Evolutionary conservation across 768 basidiomycete species (phyloP).

Genomic region (Chalciporus sphaerocephalus): DNA sequence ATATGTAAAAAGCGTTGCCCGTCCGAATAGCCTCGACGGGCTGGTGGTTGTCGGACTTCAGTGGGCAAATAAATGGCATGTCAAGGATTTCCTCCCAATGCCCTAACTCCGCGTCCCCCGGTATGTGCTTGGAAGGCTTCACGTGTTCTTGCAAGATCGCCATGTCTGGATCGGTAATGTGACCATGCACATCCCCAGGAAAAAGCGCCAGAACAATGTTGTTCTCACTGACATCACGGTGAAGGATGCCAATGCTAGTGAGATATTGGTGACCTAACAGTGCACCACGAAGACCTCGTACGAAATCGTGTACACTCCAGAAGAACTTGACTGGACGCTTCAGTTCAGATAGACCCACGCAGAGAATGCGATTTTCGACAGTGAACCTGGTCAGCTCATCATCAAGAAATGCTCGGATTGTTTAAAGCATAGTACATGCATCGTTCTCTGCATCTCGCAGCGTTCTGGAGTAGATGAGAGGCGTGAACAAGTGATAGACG

Average conservation of each 20-base stretch:
- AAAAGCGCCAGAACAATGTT: slow-evolving; percentile 27
- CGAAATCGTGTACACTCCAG: slow-evolving; percentile 20
- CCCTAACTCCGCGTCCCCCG: too few relatives aligned
- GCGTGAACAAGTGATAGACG: not conserved
- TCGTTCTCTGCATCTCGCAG: too few relatives aligned
- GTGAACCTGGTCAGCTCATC: slow-evolving; percentile 1
- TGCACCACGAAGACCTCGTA: slow-evolving; percentile 12
- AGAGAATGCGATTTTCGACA: slow-evolving; percentile 6
- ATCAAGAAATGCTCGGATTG: slow-evolving; percentile 5
- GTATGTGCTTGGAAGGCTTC: too few relatives aligned
- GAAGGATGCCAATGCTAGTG: slow-evolving; percentile 8
- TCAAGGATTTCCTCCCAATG: too few relatives aligned
- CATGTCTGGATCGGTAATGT: slow-evolving; percentile 30
- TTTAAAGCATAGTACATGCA: not conserved
- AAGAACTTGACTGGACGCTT: slow-evolving; percentile 13
- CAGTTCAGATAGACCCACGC: slow-evolving; percentile 1
- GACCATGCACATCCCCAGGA: slow-evolving; percentile 18
- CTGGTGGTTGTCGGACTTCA: too few relatives aligned
- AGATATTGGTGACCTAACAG: slow-evolving; percentile 1
- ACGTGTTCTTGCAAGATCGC: not conserved
- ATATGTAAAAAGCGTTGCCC: slow-evolving; percentile 12
- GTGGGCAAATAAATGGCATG: not conserved
- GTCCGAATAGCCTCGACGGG: slow-evolving; percentile 1
- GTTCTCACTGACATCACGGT: too few relatives aligned
- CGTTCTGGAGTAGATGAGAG: too few relatives aligned